Conservation (phyloP, 257 asterid genomes). For the Nicotiana undulata region DNA sequence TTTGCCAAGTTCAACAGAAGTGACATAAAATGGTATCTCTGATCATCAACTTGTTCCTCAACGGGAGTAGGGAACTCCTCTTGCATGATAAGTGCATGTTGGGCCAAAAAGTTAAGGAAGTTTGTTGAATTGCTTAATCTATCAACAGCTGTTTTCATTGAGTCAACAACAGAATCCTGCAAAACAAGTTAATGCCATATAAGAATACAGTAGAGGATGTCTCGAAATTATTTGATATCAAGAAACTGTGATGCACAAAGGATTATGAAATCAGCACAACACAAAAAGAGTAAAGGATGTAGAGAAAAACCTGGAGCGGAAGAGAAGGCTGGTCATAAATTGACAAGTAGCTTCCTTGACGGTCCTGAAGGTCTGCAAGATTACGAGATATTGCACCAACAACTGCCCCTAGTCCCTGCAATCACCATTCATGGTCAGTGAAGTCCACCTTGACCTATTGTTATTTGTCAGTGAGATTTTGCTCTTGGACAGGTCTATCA, state of each 20-base stretch:
- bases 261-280: background rate
- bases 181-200: slow-evolving; percentile 10
- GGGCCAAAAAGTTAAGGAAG: slow-evolving; percentile 82
- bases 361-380: slow-evolving; percentile 91
- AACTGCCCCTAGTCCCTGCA: slow-evolving; percentile 96
- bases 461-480: background rate
- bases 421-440: slow-evolving; percentile 12
- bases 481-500: background rate
- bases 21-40: slow-evolving; percentile 84
- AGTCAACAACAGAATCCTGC: slow-evolving; percentile 90
- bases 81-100: slow-evolving; percentile 97
- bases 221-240: background rate
- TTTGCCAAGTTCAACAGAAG: slow-evolving; percentile 84
- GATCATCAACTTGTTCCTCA: slow-evolving; percentile 66
- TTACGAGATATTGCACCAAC: slow-evolving; percentile 98
- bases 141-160: slow-evolving; percentile 76
- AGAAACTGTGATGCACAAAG: background rate
- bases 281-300: background rate
- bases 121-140: slow-evolving; percentile 80
- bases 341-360: slow-evolving; percentile 95
- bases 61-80: slow-evolving; percentile 69
- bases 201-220: slow-evolving; percentile 7
- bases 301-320: slow-evolving; percentile 53
- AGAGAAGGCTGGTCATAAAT: slow-evolving; percentile 89
- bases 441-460: background rate